A percentile compares a stretch with the other conserved stretches of the same genome.
These are phyloP conservation scores for Auxenochlorella pyrenoidosa DNA, from an alignment of 139 green algal genomes.

Conservation along the genomic window DNA sequence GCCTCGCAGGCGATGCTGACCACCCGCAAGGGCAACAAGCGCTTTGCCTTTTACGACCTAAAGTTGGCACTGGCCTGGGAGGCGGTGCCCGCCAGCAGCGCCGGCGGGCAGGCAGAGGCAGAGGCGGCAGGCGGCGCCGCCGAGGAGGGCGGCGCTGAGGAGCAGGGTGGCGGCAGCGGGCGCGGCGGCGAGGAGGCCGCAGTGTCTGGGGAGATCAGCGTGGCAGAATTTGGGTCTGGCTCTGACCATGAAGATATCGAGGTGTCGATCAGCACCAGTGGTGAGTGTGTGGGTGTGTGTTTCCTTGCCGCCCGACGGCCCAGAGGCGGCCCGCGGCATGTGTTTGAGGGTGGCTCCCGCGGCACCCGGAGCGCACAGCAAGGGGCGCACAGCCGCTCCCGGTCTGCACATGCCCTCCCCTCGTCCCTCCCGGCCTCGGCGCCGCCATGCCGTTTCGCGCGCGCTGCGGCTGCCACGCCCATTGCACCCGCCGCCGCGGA, in stretches of 20 bases:
- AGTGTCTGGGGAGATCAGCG: slow-evolving; percentile 62
- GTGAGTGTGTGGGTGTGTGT: too few species aligned
- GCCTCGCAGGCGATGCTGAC: slow-evolving; percentile 66
- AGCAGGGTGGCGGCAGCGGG: background rate
- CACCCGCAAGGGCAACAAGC: slow-evolving; percentile 84
- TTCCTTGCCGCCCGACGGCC: too few species aligned
- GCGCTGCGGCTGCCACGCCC: too few species aligned
- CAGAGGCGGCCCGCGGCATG: too few species aligned
- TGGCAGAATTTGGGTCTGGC: slow-evolving; percentile 70
- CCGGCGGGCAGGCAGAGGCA: background rate
- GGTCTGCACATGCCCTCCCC: too few species aligned
- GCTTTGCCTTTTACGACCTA: slow-evolving; percentile 80
- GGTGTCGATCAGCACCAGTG: slow-evolving; percentile 57
- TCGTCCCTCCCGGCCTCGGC: too few species aligned
- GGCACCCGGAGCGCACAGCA: background rate
- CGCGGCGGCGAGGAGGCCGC: background rate
- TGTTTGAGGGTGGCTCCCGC: background rate
- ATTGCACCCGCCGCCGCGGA: too few species aligned
- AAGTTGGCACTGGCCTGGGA: slow-evolving; percentile 74
- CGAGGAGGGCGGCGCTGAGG: background rate
- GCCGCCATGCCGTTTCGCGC: too few species aligned
- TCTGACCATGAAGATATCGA: slow-evolving; percentile 43
- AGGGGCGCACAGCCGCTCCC: too few species aligned
- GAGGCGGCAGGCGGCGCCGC: background rate
- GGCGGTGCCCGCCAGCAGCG: slow-evolving; percentile 14